Base-by-base conservation (phyloP, 345 rosid species). In the Physaria fendleri region DNA sequence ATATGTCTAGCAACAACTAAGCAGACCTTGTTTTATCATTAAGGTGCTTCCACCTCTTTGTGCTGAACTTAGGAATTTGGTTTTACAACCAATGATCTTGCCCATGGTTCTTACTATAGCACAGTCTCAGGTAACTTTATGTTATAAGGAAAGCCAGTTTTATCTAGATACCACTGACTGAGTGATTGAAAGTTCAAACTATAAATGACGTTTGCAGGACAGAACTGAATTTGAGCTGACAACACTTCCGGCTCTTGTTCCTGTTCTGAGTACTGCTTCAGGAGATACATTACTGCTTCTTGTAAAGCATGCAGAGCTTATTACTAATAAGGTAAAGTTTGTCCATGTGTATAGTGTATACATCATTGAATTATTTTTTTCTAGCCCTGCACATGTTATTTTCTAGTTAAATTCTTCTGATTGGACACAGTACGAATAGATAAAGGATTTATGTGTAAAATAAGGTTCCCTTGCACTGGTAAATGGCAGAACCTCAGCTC, bases 21-120 rank as follows among this genome's bases (percentile, higher is more conserved):
- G 33, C 51, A 29, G 69, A 38, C 10, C 17, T 47, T n/a, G 42
- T 70, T 68, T 75, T 57, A 25, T 11, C 52, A 20, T 72, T 74
- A 75, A 93, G 99, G 97, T 93, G 21, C 92, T 93, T 66, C 99
- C 99, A 6, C 99, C 97, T 34, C 87, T 93, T 43, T 93, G 96
- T 83, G 97, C 91, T 13, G 99, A 93, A 74, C 95, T 93, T 68
- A 81, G 99, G 81, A 93, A 93, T 78, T 47, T 84, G 80, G 99
- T 93, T 45, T 87, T 93, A 90, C 99, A 93, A 68, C 90, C 97
- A 14, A 75, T 87, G 79, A 89, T 93, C 68, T 75, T 93, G 42
- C 99, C 99, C 17, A 93, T 93, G 99, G 97, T 93, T 74, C 78
- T 93, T 66, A 89, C 85, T 6, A 89, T 89, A 59, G 97, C 97